These are phyloP conservation scores for Bipolaris zeicola DNA, from an alignment of 2,329 filamentous ascomycete genomes.

Conservation along the genomic window DNA sequence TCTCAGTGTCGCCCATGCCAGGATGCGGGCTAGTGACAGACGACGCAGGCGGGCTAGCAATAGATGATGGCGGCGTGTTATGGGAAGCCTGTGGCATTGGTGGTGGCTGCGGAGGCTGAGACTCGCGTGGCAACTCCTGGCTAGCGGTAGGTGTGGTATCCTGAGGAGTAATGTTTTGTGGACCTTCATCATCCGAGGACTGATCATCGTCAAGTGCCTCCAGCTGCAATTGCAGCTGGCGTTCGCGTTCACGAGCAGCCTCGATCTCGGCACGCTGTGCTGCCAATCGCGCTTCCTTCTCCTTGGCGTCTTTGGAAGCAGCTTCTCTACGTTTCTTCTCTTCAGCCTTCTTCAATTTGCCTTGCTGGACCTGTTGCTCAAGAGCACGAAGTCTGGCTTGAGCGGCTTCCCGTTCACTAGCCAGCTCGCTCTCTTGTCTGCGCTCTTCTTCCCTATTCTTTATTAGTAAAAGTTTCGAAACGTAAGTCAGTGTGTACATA, in stretches of 20 bases:
- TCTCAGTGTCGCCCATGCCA: constrained; percentile 71
- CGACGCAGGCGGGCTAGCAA: constrained; percentile 56
- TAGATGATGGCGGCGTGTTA: constrained; percentile 55
- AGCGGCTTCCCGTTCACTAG: constrained; percentile 78
- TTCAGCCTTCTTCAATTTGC: constrained; percentile 94
- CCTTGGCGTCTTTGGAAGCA: constrained; percentile 81
- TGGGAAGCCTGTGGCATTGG: constrained; percentile 46
- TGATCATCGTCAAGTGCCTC: constrained; percentile 75
- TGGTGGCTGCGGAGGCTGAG: constrained; percentile 55
- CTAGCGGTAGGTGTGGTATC: constrained; percentile 64
- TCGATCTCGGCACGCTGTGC: constrained; percentile 91
- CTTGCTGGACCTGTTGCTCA: constrained; percentile 90
- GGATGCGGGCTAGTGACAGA: constrained; percentile 54
- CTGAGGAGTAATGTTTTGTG: constrained; percentile 69
- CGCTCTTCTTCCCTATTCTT: constrained; percentile 69
- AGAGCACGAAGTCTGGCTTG: constrained; percentile 83
- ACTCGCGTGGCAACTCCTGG: constrained; percentile 56
- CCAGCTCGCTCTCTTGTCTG: constrained; percentile 79
- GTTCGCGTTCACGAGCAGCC: constrained; percentile 84
- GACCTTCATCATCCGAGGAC: constrained; percentile 75
- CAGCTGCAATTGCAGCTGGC: constrained; percentile 85
- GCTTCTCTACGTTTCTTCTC: constrained; percentile 93
- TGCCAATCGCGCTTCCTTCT: constrained; percentile 83
- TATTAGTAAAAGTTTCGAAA: constrained; percentile 26
- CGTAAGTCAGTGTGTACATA: constrained; percentile 59